Evolutionary conservation across 805 yeast genomes (phyloP).

Genomic region (Yarrowia deformans): DNA sequence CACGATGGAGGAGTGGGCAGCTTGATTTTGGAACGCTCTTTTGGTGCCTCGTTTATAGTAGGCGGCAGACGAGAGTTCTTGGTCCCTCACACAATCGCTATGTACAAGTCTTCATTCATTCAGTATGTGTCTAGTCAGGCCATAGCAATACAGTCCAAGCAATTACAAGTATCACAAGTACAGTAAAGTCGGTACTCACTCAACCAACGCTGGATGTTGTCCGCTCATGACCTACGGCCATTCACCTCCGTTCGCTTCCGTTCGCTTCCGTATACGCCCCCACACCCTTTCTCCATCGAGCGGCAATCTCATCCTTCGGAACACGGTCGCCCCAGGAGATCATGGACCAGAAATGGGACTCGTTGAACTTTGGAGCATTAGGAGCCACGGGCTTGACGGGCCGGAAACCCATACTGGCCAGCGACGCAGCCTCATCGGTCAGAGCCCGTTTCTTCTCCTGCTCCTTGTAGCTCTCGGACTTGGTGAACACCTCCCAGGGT

Average conservation of each 20-base stretch:
- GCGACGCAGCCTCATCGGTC: conserved; percentile 21
- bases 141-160: no score
- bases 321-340: conserved; percentile 65
- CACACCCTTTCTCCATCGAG: conserved; percentile 54
- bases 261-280: not conserved
- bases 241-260: no score
- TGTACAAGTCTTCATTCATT: conserved; percentile 17
- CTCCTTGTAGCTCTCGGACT: conserved; percentile 42
- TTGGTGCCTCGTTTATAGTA: no score
- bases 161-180: no score
- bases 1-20: no score
- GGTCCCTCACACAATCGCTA: not conserved
- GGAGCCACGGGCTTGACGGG: conserved; percentile 23
- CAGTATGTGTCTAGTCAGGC: not conserved
- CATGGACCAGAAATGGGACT: conserved; percentile 71
- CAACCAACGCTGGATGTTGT: no score
- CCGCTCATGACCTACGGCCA: no score
- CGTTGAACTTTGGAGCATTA: conserved; percentile 54
- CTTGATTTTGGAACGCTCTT: no score
- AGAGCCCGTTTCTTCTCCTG: conserved; percentile 11
- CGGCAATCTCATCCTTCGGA: conserved; percentile 62
- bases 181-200: no score
- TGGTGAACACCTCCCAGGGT: conserved; percentile 59
- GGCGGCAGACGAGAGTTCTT: no score
- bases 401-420: conserved; percentile 25